Conservation (phyloP, 2,329 filamentous ascomycete species). For the Neofusicoccum laricinum region DNA sequence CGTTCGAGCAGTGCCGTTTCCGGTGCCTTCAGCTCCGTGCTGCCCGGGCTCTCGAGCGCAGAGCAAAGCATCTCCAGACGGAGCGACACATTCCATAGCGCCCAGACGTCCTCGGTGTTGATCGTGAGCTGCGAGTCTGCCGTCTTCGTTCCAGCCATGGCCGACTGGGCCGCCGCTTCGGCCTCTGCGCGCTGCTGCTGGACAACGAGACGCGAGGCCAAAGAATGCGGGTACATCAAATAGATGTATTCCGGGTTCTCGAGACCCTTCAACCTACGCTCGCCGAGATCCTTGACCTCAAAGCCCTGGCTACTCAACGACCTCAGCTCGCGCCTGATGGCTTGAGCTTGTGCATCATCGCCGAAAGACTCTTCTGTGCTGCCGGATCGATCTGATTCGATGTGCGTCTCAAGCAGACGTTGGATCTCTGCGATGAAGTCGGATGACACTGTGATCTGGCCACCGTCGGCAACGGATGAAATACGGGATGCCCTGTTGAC, state of each 20-base stretch:
- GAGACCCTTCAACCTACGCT: conserved; percentile 91
- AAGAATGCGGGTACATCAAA: conserved; percentile 86
- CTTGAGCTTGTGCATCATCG: conserved; percentile 69
- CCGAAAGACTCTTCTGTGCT: conserved; percentile 73
- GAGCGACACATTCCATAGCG: conserved; percentile 82
- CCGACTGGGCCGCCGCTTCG: conserved; percentile 42
- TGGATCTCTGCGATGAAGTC: conserved; percentile 98
- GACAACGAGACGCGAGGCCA: conserved; percentile 74
- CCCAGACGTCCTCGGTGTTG: conserved; percentile 83
- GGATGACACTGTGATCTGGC: conserved; percentile 93
- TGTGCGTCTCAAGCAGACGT: conserved; percentile 81
- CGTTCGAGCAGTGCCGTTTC: conserved; percentile 80
- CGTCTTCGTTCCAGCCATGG: conserved; percentile 59
- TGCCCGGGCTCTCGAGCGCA: conserved; percentile 69
- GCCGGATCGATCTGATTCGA: conserved; percentile 72
- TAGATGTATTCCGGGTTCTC: conserved; percentile 97
- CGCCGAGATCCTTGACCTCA: conserved; percentile 93
- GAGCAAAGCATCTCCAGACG: conserved; percentile 92
- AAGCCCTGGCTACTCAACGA: conserved; percentile 89
- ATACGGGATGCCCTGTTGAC: conserved; percentile 96
- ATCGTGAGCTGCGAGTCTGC: conserved; percentile 68
- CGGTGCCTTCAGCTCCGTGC: conserved; percentile 66
- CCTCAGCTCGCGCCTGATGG: conserved; percentile 83
- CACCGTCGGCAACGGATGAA: conserved; percentile 89
- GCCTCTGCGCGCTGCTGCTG: conserved; percentile 56